Evolutionary conservation across 345 rosid genomes (phyloP), one percentile per base, ranked within the genome.

Genomic region (Excoecaria agallocha): DNA sequence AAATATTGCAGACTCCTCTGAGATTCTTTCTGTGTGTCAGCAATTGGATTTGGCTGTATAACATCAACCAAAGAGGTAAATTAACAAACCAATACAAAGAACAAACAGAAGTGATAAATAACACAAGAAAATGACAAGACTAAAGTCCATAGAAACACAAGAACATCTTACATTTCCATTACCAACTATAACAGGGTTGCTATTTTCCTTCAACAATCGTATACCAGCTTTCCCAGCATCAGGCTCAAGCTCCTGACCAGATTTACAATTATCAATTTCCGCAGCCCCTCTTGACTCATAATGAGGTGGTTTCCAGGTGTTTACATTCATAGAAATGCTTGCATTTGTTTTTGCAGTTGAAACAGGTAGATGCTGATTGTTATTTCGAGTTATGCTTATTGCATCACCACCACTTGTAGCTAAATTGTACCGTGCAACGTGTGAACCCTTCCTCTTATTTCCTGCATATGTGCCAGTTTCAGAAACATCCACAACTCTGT

Each of bases 91-190:
- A 67, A 66, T 24, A 46, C 7, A 13, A 46, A 15, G 61, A 63
- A 74, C 19, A 16, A 80, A 60, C 20, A n/a, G 38, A 56, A 17
- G 35, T 73, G 25, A 3, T 7, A 67, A 49, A 49, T 67, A 41
- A 67, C 38, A 48, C 30, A n/a, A 49, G 19, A 48, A 52, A 62
- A 45, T n/a, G 12, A 16, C 3, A 56, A 52, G 7, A 30, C 16
- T 45, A 45, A 37, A 56, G 6, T 39, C 41, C 5, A 39, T 8
- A 63, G 20, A 57, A 20, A 38, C 41, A 57, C 20, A 41, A 11
- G 9, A 66, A 52, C 7, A 81, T 79, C 96, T 86, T 86, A 93
- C 98, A 81, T 77, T 85, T 83, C 92, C 95, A 86, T 87, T 86
- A 66, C 87, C 79, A 72, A 78, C 82, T 12, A 82, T 58, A 51